These are phyloP conservation scores for Adansonia grandidieri DNA, from an alignment of 441 rosid species.

Conservation along the genomic window DNA sequence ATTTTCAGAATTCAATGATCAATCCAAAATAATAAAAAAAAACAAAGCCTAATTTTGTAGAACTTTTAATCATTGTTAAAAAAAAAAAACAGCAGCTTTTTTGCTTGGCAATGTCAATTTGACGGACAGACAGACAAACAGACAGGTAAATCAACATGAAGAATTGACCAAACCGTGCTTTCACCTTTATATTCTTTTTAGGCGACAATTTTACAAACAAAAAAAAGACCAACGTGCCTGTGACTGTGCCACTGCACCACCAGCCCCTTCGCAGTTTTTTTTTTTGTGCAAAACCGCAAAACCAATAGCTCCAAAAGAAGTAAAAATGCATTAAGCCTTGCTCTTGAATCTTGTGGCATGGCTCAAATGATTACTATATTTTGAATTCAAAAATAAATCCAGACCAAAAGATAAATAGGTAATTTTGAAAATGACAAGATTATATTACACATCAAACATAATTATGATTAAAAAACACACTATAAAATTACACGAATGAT, in stretches of 20 bases:
- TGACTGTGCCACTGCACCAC: too few relatives aligned
- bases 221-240: not conserved
- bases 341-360: not conserved
- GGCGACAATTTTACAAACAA: slow-evolving; percentile 18
- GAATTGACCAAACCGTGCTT: not conserved
- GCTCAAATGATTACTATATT: slow-evolving; percentile 14
- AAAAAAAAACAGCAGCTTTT: not conserved
- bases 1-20: not conserved
- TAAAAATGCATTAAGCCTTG: not conserved
- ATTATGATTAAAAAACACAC: too few relatives aligned
- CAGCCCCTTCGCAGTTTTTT: not conserved
- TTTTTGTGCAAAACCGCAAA: not conserved
- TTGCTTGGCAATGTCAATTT: not conserved
- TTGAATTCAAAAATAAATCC: slow-evolving; percentile 25
- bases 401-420: not conserved
- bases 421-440: too few relatives aligned
- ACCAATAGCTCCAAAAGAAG: not conserved
- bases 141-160: slow-evolving; percentile 10
- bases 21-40: not conserved
- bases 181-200: slow-evolving; percentile 36
- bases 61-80: not conserved
- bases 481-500: too few relatives aligned
- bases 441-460: too few relatives aligned
- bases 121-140: too few relatives aligned
- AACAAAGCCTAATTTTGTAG: not conserved